Conservation (phyloP, 1,284 basidiomycete genomes). For the Coniferiporia weirii region DNA sequence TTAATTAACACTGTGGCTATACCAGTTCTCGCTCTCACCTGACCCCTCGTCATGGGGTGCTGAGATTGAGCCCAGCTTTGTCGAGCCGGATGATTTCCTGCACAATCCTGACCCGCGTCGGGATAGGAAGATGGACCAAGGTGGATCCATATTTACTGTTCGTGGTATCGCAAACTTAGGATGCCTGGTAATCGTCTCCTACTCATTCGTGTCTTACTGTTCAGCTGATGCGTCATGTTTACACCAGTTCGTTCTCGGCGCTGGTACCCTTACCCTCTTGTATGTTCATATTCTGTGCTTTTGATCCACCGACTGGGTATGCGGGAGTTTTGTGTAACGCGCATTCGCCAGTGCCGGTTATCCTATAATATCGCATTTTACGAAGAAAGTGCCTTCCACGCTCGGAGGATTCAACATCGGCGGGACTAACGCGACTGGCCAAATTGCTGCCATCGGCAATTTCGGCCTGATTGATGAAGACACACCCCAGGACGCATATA, state of each 20-base stretch:
- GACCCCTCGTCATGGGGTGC: slow-evolving; percentile 67
- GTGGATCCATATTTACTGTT: slow-evolving; percentile 61
- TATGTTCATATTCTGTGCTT: slow-evolving; percentile 31
- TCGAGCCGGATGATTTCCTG: slow-evolving; percentile 65
- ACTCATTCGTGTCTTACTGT: neutral
- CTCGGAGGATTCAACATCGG: slow-evolving; percentile 74
- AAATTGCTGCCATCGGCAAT: slow-evolving; percentile 66
- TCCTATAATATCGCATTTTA: slow-evolving; percentile 72
- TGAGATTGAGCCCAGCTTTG: slow-evolving; percentile 48
- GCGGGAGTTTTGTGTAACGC: no score
- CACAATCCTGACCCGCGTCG: slow-evolving; percentile 73
- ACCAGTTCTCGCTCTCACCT: slow-evolving; percentile 65
- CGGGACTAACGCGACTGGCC: slow-evolving; percentile 74
- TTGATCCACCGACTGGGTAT: no score
- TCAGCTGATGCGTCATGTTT: neutral
- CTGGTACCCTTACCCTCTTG: slow-evolving; percentile 69
- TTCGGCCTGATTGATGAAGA: slow-evolving; percentile 73
- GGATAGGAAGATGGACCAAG: slow-evolving; percentile 55
- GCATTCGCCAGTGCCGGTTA: slow-evolving; percentile 62
- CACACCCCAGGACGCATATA: slow-evolving; percentile 61
- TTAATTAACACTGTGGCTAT: neutral
- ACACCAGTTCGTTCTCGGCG: slow-evolving; percentile 42
- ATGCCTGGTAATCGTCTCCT: slow-evolving; percentile 40
- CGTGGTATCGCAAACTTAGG: slow-evolving; percentile 76
- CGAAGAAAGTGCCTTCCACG: slow-evolving; percentile 40